Evolutionary conservation across 306 rosid species (phyloP), one percentile per base, ranked within the genome.

Genomic region (Pterocarpus santalinus): DNA sequence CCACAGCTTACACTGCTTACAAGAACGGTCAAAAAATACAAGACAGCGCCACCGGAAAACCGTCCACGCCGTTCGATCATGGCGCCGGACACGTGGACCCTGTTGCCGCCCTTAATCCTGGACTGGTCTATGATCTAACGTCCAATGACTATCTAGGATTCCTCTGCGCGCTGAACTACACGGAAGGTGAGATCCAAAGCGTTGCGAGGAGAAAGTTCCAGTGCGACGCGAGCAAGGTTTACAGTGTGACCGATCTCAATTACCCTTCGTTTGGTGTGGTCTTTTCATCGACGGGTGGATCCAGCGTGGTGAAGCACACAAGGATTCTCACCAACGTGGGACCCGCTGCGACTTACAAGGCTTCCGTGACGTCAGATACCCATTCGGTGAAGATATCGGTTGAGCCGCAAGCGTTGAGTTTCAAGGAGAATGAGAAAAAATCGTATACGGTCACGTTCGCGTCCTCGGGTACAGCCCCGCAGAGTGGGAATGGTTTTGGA

Each of bases 81-180:
- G 99, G 99, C 0, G 80, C 97, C 0, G 99, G 99, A 73, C 99
- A 95, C 94, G 97, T 91, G 86, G 95, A 93, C 22, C 99, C 99
- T 0, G 57, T 90, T 0, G 57, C 88, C 0, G 97, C 99, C 4
- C 83, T 90, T 11, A 86, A 91, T 46, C 99, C 99, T 0, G 99
- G 99, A 0, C 88, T 95, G 0, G 97, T 90, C 0, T 95, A 93
- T 7, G 99, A 95, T 76, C 30, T 95, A 1, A 82, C 93, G 6
- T 91, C 61, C 5, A 85, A 84, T 5, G 97, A 95, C 84, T 95
- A 95, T 28, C 67, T 95, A 0, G 81, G 74, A 32, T 92, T 95
- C 70, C 88, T 91, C 0, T 95, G 99, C 55, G 95, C 97, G 2
- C 39, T 89, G 36, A 93, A 95, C 58, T 95, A 95, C 80, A 82